These are phyloP conservation scores for Nidularia sp. DNA, from an alignment of 768 basidiomycete genomes.

Conservation along the genomic window DNA sequence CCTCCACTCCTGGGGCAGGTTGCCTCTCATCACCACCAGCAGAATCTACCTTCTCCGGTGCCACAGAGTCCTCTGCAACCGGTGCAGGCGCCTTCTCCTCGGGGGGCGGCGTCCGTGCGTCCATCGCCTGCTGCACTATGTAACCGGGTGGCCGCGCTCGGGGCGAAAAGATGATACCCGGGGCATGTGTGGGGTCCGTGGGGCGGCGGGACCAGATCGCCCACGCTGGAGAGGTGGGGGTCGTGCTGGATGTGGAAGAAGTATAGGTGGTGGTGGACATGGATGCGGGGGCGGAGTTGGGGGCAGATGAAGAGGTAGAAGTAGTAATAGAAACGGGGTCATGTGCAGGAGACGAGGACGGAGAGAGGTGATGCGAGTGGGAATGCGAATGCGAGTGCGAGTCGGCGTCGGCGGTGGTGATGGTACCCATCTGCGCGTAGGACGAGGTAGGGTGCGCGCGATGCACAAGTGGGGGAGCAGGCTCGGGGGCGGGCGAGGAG, in stretches of 20 bases:
- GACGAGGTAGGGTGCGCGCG: conserved; percentile 8
- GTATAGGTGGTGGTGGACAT: background rate
- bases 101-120: conserved; percentile 45
- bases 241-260: background rate
- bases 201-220: conserved; percentile 77
- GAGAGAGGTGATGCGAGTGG: background rate
- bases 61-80: conserved; percentile 1
- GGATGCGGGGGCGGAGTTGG: conserved; percentile 6
- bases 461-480: background rate
- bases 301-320: background rate
- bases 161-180: conserved; percentile 69
- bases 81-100: conserved; percentile 11
- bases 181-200: conserved; percentile 56
- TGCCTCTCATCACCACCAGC: background rate
- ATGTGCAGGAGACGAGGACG: background rate
- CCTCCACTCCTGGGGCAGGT: background rate
- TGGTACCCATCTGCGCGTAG: conserved; percentile 23
- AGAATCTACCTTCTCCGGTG: background rate
- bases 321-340: conserved; percentile 6
- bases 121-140: conserved; percentile 52
- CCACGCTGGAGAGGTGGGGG: conserved; percentile 27
- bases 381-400: background rate
- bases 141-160: conserved; percentile 57
- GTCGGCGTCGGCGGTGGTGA: conserved; percentile 6
- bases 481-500: background rate